Evolutionary conservation across 1,139 yeast species (phyloP).

Genomic region (Debaryomyces coudertii): DNA sequence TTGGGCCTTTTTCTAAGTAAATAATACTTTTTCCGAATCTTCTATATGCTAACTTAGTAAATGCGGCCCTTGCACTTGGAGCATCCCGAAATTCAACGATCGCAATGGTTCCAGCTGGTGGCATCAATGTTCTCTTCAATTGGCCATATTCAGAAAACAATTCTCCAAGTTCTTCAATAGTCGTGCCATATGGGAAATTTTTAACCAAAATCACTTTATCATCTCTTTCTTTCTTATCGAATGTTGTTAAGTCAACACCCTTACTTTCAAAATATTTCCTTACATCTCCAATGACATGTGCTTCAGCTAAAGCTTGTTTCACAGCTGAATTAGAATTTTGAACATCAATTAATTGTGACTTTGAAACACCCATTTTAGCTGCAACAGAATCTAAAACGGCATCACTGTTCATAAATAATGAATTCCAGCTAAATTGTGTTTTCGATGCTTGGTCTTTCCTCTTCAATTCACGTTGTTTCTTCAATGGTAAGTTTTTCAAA

Average conservation of each 20-base stretch:
- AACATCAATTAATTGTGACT: conserved; percentile 84
- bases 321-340: conserved; percentile 88
- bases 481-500: conserved; percentile 83
- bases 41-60: conserved; percentile 82
- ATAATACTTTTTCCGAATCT: conserved; percentile 83
- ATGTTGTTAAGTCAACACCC: conserved; percentile 82
- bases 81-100: conserved; percentile 87
- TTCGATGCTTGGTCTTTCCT: conserved; percentile 83
- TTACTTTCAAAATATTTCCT: conserved; percentile 80
- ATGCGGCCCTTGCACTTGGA: conserved; percentile 87
- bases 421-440: conserved; percentile 92
- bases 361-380: conserved; percentile 74
- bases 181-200: conserved; percentile 88
- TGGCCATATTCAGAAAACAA: conserved; percentile 81
- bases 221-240: conserved; percentile 73
- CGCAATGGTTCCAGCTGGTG: conserved; percentile 96
- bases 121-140: conserved; percentile 80
- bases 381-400: conserved; percentile 94
- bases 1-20: conserved; percentile 93
- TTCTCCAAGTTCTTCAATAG: conserved; percentile 77
- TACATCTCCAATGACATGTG: conserved; percentile 91
- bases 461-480: conserved; percentile 85
- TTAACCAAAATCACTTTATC: conserved; percentile 82
- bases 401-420: conserved; percentile 85
- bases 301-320: conserved; percentile 97